phyloP scores from a whole-genome alignment of 75 land plant species.

The Pseudotsuga menziesii region DNA sequence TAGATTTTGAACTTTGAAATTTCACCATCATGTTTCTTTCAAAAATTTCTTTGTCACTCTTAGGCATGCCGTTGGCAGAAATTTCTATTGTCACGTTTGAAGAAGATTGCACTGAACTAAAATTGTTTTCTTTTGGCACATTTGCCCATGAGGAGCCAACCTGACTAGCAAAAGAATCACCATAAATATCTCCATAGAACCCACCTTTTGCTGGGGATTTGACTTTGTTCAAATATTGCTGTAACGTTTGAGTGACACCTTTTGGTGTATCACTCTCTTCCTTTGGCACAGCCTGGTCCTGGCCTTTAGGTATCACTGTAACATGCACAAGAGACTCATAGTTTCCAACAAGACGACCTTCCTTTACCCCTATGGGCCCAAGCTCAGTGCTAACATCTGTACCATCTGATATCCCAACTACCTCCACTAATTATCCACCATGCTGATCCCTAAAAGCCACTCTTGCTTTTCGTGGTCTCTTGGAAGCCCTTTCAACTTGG shows the following conservation, averaged over 20 bases:
- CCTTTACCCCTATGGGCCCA: slow-evolving; percentile 91
- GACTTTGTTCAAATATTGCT: slow-evolving; percentile 79
- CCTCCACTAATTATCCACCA: slow-evolving; percentile 81
- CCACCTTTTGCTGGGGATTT: slow-evolving; percentile 60
- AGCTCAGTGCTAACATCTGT: slow-evolving; percentile 89
- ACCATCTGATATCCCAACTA: slow-evolving; percentile 94
- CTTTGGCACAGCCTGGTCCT: slow-evolving; percentile 33
- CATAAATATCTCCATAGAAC: slow-evolving; percentile 84
- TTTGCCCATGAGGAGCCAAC: slow-evolving; percentile 87
- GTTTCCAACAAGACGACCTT: slow-evolving; percentile 95
- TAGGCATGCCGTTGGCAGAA: slow-evolving; percentile 11
- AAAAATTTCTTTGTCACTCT: neutral
- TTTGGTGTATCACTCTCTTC: slow-evolving; percentile 26
- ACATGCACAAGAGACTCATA: slow-evolving; percentile 88
- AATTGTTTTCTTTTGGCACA: slow-evolving; percentile 21
- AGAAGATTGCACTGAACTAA: slow-evolving; percentile 7
- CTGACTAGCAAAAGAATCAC: slow-evolving; percentile 61
- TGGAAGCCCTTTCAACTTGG: slow-evolving; percentile 36
- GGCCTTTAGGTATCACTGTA: slow-evolving; percentile 87
- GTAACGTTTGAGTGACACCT: slow-evolving; percentile 79
- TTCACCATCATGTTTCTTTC: neutral
- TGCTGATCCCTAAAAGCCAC: slow-evolving; percentile 81
- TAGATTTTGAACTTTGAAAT: neutral
- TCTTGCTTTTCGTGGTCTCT: slow-evolving; percentile 41
- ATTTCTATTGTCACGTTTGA: slow-evolving; percentile 8